phyloP scores from a whole-genome alignment of 768 basidiomycete species.

The Asterophora lycoperdoides region DNA sequence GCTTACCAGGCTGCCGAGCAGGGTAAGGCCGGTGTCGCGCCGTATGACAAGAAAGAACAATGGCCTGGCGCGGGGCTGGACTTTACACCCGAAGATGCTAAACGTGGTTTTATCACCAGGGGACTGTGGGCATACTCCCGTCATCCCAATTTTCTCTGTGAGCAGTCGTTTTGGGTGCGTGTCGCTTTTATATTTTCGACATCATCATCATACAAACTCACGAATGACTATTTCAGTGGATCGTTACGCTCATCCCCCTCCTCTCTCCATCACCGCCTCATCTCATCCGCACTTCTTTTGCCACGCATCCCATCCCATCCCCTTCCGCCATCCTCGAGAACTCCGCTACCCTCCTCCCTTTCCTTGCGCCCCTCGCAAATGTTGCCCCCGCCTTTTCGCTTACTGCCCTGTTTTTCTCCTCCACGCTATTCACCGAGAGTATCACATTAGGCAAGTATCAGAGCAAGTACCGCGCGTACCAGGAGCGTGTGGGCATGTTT shows the following conservation, averaged over 20 bases:
- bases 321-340: slow-evolving; percentile 16
- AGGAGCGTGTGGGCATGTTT: slow-evolving; percentile 80
- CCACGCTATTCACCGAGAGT: slow-evolving; percentile 75
- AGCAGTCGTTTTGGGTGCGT: slow-evolving; percentile 83
- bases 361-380: slow-evolving; percentile 20
- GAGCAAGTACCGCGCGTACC: slow-evolving; percentile 64
- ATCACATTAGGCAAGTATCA: slow-evolving; percentile 78
- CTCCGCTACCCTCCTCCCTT: slow-evolving; percentile 17
- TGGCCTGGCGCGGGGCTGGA: slow-evolving; percentile 64
- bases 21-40: slow-evolving; percentile 27
- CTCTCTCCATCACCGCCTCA: slow-evolving; percentile 36
- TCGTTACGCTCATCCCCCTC: slow-evolving; percentile 66
- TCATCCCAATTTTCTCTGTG: slow-evolving; percentile 92
- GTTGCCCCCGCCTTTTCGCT: slow-evolving; percentile 59
- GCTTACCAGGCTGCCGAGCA: slow-evolving; percentile 30
- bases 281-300: slow-evolving; percentile 12
- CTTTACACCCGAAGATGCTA: slow-evolving; percentile 63
- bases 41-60: slow-evolving; percentile 43
- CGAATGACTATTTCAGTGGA: slow-evolving; percentile 38
- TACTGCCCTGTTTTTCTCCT: slow-evolving; percentile 69
- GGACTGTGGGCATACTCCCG: slow-evolving; percentile 86
- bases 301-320: slow-evolving; percentile 14
- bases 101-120: slow-evolving; percentile 79
- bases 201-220: slow-evolving; percentile 1
- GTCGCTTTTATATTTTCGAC: neutral